Base-by-base conservation (phyloP, 176 grass and related monocot genomes). In the Ananas comosus region DNA sequence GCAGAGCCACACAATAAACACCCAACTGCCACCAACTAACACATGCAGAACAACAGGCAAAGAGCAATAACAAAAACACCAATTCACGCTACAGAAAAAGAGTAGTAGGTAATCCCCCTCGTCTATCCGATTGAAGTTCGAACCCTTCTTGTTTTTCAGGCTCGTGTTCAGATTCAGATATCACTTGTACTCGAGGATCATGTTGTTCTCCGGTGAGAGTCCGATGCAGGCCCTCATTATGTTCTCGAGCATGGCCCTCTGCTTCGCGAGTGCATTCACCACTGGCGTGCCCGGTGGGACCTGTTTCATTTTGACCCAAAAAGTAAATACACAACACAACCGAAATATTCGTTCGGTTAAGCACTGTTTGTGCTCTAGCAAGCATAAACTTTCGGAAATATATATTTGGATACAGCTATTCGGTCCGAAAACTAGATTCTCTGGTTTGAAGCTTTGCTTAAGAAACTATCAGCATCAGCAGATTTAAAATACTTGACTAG, bases 161-260 rank as follows among this genome's bases (percentile, higher is more conserved):
- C 2, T 27, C 25, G 25, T 0, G 25, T 27, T 27, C 25, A 2
- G 25, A 27, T 61, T 10, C 17, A 0, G 13, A 19, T 18, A 22
- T 97, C 86, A 97, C 83, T 97, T 97, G 89, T 97, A 97, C 77
- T 97, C 94, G 3, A 97, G 74, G 48, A 92, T 78, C 89, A 97
- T 97, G 71, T 97, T 92, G 80, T 97, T 96, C 73, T 96, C 93
- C 14, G 93, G 89, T 14, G 89, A 79, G 48, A 96, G 76, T 5
- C 93, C 93, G 53, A 97, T 81, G 69, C 94, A 97, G 3, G 94
- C 94, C 69, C 94, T 88, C 74, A 97, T 83, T 68, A 97, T 97
- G 89, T 97, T 97, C 86, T 97, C 94, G 6, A 97, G 85, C 94
- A 97, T 97, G 0, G 94, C 94, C 79, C 94, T 93, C 72, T 97